Base-by-base conservation (phyloP, 257 asterid species). In the Gentiana macrophylla region DNA sequence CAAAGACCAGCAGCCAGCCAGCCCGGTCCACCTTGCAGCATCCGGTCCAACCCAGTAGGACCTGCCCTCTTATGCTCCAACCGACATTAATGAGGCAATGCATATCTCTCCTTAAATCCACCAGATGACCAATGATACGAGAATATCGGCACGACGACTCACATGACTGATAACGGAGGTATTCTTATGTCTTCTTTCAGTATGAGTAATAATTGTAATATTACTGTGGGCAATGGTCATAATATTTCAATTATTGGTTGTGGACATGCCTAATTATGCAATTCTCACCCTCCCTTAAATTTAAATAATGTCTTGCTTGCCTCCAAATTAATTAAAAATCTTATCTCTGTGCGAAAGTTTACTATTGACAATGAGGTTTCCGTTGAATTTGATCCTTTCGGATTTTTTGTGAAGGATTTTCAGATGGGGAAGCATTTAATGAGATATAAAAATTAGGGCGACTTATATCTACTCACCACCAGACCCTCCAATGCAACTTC, bases 81-180 rank as follows among this genome's bases (percentile, higher is more conserved):
- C 60, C n/a, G 47, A 55, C 46, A 55, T 55, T 32, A 46, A 4
- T 2, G 24, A 45, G 12, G 60, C 60, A 2, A 55, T 55, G 60
- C 60, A 55, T 6, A 35, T 7, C 44, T 55, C 3, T 34, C 45
- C 12, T 37, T 55, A 4, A 2, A 12, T 12, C 47, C 12, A 34
- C 60, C 60, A 8, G 45, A 32, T 7, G 46, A 9, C 5, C 5
- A 35, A 2, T 55, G 46, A 12, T 55, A 55, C 12, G 35, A 33
- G 60, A 46, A 55, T 32, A 55, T 46, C 60, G 37, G 56, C 5
- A 35, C 56, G 35, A 52, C 56, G 6, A 8, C 56, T 5, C 56
- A 52, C 56, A 52, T 55, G 47, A 55, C 60, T 6, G 8, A 7
- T 5, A 12, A 35, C 46, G 8, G 7, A 34, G 60, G 60, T 55